Percentiles rank a stretch among this genome's conserved stretches.
Conservation (phyloP, 2,329 filamentous ascomycete genomes). For the Ceratocystis papillata region DNA sequence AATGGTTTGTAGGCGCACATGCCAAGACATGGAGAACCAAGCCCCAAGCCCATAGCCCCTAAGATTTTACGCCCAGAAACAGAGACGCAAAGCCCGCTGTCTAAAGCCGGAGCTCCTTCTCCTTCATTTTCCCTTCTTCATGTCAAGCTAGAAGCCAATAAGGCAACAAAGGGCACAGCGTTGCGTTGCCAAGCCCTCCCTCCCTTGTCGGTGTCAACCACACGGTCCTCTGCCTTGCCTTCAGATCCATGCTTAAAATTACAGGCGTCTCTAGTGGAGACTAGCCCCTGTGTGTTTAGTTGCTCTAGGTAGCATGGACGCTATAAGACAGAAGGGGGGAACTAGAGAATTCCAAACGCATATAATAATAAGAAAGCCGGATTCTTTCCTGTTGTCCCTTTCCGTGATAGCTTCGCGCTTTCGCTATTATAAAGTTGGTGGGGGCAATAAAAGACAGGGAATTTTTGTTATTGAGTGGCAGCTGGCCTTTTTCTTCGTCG, state of each 20-base stretch:
- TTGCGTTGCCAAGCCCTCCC: background rate
- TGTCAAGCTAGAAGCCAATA: background rate
- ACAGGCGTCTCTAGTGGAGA: background rate
- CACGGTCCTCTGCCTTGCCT: background rate
- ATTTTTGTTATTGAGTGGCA: too few species aligned
- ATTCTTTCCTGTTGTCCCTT: background rate
- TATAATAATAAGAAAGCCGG: background rate
- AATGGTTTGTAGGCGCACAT: background rate
- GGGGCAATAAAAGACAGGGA: background rate
- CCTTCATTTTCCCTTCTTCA: slow-evolving; percentile 2
- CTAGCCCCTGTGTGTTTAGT: too few species aligned
- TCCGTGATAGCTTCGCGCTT: slow-evolving; percentile 10
- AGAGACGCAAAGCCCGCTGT: background rate
- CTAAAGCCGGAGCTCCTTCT: background rate
- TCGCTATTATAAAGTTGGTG: background rate
- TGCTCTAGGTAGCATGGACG: background rate
- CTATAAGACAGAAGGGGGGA: background rate
- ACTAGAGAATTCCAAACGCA: background rate
- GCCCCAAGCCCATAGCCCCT: background rate
- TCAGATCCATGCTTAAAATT: background rate
- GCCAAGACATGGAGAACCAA: background rate
- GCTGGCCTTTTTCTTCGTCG: too few species aligned
- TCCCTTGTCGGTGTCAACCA: background rate
- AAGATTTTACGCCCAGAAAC: background rate
- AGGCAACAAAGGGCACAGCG: background rate